phyloP scores from a whole-genome alignment of 306 rosid species.

The Lotus japonicus region DNA sequence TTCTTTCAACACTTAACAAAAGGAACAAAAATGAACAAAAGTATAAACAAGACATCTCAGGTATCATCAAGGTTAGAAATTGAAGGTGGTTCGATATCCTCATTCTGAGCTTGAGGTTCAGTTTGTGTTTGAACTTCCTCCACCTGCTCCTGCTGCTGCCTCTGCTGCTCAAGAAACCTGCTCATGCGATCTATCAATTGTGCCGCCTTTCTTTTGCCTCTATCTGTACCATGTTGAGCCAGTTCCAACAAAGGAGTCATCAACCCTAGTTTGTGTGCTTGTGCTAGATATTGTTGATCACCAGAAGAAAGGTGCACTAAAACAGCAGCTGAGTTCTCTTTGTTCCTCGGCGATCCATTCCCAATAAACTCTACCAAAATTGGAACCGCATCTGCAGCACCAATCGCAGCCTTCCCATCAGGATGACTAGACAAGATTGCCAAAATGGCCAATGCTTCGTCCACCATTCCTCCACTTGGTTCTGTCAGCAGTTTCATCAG shows the following conservation, averaged over 20 bases:
- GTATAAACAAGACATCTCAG: constrained; percentile 35
- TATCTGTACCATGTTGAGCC: constrained; percentile 83
- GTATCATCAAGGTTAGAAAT: constrained; percentile 30
- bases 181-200: constrained; percentile 78
- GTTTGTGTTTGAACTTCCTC: constrained; percentile 34
- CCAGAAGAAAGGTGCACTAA: constrained; percentile 83
- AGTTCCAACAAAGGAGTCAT: constrained; percentile 58
- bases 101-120: constrained; percentile 42
- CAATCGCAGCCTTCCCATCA: constrained; percentile 82
- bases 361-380: constrained; percentile 79
- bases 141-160: constrained; percentile 17
- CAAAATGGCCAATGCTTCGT: constrained; percentile 94
- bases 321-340: constrained; percentile 93
- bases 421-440: constrained; percentile 89
- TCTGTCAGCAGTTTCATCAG: constrained; percentile 81
- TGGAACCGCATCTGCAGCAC: constrained; percentile 79
- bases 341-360: constrained; percentile 88
- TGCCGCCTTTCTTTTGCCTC: constrained; percentile 92
- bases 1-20: constrained; percentile 41
- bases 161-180: constrained; percentile 63
- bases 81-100: constrained; percentile 35
- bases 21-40: constrained; percentile 27
- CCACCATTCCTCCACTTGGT: constrained; percentile 87
- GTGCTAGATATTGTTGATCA: constrained; percentile 62
- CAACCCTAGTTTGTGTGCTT: constrained; percentile 73